These are phyloP conservation scores for Puccinia novopanici DNA, from an alignment of 1,284 basidiomycete genomes.

Conservation along the genomic window DNA sequence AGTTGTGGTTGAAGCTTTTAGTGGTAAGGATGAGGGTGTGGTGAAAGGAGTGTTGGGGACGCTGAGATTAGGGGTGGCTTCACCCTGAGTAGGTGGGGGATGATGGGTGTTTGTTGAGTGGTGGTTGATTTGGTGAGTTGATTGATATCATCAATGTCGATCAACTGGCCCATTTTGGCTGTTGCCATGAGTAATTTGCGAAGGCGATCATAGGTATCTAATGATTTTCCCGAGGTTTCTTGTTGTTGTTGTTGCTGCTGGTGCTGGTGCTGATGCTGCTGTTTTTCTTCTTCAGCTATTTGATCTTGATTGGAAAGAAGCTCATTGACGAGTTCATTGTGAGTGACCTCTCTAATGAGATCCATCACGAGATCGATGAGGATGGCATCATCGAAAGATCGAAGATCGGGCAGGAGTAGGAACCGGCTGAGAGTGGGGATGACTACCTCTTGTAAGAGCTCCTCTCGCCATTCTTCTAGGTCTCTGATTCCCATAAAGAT, in stretches of 20 bases:
- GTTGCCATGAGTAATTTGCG: conserved; percentile 27
- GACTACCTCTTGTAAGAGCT: conserved; percentile 49
- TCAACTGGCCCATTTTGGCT: conserved; percentile 30
- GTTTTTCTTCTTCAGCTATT: conserved; percentile 6
- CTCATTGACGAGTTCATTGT: conserved; percentile 48
- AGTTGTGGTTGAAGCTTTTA: conserved; percentile 67
- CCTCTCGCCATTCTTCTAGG: conserved; percentile 58
- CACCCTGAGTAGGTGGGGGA: conserved; percentile 55
- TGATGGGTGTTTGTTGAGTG: conserved; percentile 22
- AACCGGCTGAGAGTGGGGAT: conserved; percentile 43
- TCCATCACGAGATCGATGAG: conserved; percentile 38
- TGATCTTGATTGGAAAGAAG: conserved; percentile 40
- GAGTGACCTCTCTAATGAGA: conserved; percentile 39
- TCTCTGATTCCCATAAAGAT: conserved; percentile 61
- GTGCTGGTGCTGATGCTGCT: too few species aligned
- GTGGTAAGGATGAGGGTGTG: conserved; percentile 59
- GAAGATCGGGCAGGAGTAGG: conserved; percentile 30
- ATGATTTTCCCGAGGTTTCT: not conserved
- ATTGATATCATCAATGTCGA: conserved; percentile 29
- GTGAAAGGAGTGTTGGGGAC: conserved; percentile 19
- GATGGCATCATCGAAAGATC: conserved; percentile 34
- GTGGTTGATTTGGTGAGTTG: conserved; percentile 15
- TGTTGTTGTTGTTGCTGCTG: not conserved
- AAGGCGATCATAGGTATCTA: conserved; percentile 47
- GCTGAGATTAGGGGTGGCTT: not conserved